Base-by-base conservation (phyloP, 495 filamentous ascomycete species). In the Penicillium verhagenii region DNA sequence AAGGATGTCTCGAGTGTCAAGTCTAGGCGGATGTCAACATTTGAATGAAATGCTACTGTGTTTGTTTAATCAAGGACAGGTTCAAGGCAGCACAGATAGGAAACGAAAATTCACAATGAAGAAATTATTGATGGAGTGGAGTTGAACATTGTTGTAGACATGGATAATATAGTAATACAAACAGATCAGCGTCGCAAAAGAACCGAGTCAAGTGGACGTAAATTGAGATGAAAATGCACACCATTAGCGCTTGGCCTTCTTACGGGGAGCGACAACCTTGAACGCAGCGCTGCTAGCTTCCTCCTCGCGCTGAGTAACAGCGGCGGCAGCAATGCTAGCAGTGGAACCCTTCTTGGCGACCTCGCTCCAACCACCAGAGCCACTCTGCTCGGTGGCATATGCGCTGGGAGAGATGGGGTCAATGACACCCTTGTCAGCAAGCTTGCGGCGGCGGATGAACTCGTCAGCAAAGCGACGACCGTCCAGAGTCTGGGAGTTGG, bases 401-500 rank as follows among this genome's bases (percentile, higher is more conserved):
- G 66, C 72, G 47, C 77, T 77, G 20, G 67, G 65, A 18, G 66
- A 61, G 59, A 78, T 70, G 50, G 79, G 71, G 50, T 84, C 74
- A 65, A 94, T 76, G 26, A 96, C 79, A 25, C 94, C 94, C 77
- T 88, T 90, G 56, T 96, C 91, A 1, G 93, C 95, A 1, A 93
- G 81, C 80, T 91, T 92, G 69, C 89, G 91, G 52, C 94, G 92
- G 21, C 91, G 85, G 52, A 97, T 82, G 63, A 94, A 97, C 69
- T 98, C 94, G 40, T 95, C 91, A 0, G 90, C 91, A 67, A 97
- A 97, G 57, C 92, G 92, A 40, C 88, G 87, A 11, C 90, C 89
- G 63, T 97, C 91, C 68, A 97, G 86, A 0, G 89, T 91, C 56
- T 86, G 86, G 8, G 90, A 92, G 65, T 83, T 86, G 42, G 82